Conservation (phyloP, 345 rosid genomes). For the Heritiera fomes region DNA sequence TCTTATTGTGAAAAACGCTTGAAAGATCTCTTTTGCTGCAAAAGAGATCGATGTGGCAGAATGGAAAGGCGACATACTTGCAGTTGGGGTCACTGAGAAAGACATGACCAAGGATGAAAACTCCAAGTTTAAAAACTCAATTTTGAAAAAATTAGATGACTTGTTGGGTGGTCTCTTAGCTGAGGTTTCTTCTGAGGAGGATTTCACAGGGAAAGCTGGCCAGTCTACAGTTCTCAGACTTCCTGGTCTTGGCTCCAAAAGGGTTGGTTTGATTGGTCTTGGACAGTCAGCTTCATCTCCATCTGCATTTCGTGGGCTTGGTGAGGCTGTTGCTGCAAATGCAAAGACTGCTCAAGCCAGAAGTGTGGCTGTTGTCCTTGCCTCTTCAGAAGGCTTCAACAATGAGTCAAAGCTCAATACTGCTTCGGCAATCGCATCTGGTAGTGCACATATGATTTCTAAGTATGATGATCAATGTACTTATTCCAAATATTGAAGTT, state of each 20-base stretch:
- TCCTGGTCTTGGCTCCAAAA: slow-evolving; percentile 76
- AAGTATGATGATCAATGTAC: not conserved
- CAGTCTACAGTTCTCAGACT: slow-evolving; percentile 79
- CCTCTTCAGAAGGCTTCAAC: slow-evolving; percentile 53
- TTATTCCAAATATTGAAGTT: not conserved
- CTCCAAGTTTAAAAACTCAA: slow-evolving; percentile 70
- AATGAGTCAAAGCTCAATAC: slow-evolving; percentile 53
- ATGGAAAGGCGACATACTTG: slow-evolving; percentile 92
- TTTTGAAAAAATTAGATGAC: slow-evolving; percentile 68
- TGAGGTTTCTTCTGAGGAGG: slow-evolving; percentile 82
- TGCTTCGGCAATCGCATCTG: slow-evolving; percentile 83
- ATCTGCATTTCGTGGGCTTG: slow-evolving; percentile 50
- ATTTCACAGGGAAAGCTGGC: slow-evolving; percentile 77
- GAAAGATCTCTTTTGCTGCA: slow-evolving; percentile 71
- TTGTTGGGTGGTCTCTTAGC: slow-evolving; percentile 66
- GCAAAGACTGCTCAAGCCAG: slow-evolving; percentile 75
- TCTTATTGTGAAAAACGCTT: slow-evolving; percentile 25
- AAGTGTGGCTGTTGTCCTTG: slow-evolving; percentile 58
- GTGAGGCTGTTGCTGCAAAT: slow-evolving; percentile 73
- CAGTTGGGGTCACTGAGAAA: slow-evolving; percentile 88
- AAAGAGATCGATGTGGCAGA: slow-evolving; percentile 70
- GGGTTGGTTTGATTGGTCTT: slow-evolving; percentile 85
- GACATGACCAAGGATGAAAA: slow-evolving; percentile 58
- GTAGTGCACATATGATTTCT: slow-evolving; percentile 32
- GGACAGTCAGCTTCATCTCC: slow-evolving; percentile 63